These are phyloP conservation scores for Prunus kanzakura DNA, from an alignment of 306 rosid genomes.

Conservation along the genomic window DNA sequence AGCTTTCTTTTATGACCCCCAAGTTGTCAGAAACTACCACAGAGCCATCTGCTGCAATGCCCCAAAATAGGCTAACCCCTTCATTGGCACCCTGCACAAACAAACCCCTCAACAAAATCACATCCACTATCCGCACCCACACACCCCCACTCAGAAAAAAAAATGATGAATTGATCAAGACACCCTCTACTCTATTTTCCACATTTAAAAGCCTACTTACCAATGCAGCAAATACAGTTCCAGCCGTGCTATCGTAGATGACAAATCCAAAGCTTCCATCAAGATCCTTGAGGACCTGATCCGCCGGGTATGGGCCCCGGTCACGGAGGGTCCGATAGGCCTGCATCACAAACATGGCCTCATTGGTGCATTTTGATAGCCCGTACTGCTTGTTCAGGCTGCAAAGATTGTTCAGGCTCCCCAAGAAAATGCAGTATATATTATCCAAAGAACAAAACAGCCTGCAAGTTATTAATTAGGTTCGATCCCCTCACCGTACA, in stretches of 20 bases:
- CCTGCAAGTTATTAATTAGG: constrained; percentile 36
- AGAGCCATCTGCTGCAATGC: constrained; percentile 79
- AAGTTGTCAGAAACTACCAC: constrained; percentile 68
- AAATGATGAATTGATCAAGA: neutral
- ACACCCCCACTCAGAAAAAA: neutral
- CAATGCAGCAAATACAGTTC: constrained; percentile 71
- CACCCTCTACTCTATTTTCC: neutral
- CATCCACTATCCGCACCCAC: no score
- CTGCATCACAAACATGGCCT: constrained; percentile 72
- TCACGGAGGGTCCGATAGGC: constrained; percentile 88
- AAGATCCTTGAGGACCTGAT: constrained; percentile 83
- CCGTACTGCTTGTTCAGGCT: constrained; percentile 74
- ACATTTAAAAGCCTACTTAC: constrained; percentile 27
- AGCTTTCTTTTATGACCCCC: constrained; percentile 65
- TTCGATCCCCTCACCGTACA: no score
- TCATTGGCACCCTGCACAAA: constrained; percentile 68
- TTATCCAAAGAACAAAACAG: constrained; percentile 77
- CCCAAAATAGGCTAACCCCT: constrained; percentile 68
- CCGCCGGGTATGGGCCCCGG: constrained; percentile 91
- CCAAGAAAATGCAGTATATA: constrained; percentile 73
- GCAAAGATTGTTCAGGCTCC: constrained; percentile 63
- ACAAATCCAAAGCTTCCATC: constrained; percentile 87
- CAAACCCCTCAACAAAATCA: neutral
- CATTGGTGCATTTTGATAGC: constrained; percentile 64
- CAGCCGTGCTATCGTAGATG: constrained; percentile 54